Evolutionary conservation across 2,329 filamentous ascomycete genomes (phyloP), one percentile per base, ranked within the genome.

Genomic region (Paecilomyces dactylethromorphus): DNA sequence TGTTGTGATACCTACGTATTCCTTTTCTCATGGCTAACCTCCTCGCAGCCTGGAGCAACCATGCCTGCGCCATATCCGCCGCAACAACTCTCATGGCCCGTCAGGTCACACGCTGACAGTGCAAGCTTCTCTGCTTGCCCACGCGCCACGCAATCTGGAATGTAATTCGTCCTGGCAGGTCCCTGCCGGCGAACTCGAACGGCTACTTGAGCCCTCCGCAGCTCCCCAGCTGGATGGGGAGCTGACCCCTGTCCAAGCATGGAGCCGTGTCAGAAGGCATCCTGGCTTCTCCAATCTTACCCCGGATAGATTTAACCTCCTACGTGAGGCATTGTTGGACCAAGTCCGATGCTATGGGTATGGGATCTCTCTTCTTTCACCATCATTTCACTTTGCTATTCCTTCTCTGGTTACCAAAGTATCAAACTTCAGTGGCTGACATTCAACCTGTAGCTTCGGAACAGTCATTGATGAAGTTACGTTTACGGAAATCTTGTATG

Each of bases 171-270:
- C 39, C 12, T 65, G 63, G 63, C 57, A 63, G 18, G 55, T 59
- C 5, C 58, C 63, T 0, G 54, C 58, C 1, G 55, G 55, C 1
- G 58, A 60, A 8, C 58, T 65, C 2, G 55, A 59, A n/a, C 56
- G 45, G 10, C 56, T 64, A 1, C 59, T 62, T n/a, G 56, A 65
- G 31, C 56, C 63, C 15, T 61, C 62, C 3, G 50, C 54, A 1
- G 56, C 8, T 18, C 58, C 64, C 13, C 56, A 56, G 2, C 45
- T 64, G 3, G 51, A 64, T 3, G 64, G 64, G 10, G 70, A 74
- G 33, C 56, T 75, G 2, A 76, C 73, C 1, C 73, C 74, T 0
- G 68, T 76, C 1, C 73, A 76, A 57, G 72, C 69, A 3, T 74
- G 72, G 73, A 65, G 71, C 51, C 59, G 66, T 22, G 65, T 75